Evolutionary conservation across 371 early-diverging fungal genomes (phyloP).

Genomic region (Lichtheimia hyalospora): DNA sequence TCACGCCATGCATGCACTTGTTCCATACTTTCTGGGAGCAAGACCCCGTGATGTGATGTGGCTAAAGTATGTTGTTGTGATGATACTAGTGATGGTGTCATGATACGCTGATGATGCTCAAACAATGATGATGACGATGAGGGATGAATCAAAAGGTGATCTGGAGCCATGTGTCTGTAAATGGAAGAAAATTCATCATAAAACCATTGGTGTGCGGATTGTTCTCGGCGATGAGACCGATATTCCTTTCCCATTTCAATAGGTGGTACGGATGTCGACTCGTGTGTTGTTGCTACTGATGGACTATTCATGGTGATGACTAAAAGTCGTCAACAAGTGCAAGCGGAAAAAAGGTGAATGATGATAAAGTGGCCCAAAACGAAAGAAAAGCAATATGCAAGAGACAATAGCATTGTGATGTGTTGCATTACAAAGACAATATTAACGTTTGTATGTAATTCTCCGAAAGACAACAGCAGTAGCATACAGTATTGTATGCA

Average conservation of each 20-base stretch:
- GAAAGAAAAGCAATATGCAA: constrained; percentile 1
- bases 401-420: background rate
- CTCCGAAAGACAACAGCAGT: no score
- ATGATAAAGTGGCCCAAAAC: background rate
- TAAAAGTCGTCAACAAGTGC: no score
- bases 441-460: no score
- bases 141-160: background rate
- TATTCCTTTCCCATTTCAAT: no score
- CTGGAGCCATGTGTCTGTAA: constrained; percentile 27
- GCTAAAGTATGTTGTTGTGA: background rate
- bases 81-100: background rate
- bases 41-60: background rate
- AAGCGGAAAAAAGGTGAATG: no score
- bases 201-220: constrained; percentile 27
- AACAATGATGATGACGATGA: background rate
- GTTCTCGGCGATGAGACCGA: background rate
- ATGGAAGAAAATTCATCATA: constrained; percentile 39
- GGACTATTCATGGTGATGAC: no score
- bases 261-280: no score
- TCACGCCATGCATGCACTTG: constrained; percentile 23
- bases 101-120: background rate
- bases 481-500: no score
- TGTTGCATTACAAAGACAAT: no score
- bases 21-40: constrained; percentile 19
- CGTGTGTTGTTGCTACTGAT: no score